Percentiles rank a stretch among this genome's conserved stretches.
Conservation (phyloP, 2,329 filamentous ascomycete species). For the Aspergillus tanneri region DNA sequence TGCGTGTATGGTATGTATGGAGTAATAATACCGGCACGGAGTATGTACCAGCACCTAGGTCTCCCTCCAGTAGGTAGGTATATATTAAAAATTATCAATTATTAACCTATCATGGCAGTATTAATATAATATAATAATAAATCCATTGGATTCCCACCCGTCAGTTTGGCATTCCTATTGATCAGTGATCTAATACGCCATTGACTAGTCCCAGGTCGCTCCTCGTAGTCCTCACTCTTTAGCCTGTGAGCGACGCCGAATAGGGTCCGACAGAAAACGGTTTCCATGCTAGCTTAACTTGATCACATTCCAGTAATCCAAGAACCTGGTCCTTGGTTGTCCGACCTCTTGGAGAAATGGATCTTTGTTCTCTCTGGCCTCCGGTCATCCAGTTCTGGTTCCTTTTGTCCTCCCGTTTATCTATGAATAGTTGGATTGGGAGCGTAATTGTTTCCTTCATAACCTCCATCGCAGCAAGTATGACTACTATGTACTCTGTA, state of each 20-base stretch:
- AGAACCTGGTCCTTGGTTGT: not conserved
- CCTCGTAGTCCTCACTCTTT: conserved; percentile 5
- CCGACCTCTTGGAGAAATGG: not conserved
- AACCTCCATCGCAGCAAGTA: not conserved
- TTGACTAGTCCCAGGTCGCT: no score
- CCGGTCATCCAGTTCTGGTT: not conserved
- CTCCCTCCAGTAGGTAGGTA: not conserved
- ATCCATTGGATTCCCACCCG: not conserved
- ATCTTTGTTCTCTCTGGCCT: not conserved
- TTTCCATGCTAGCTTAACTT: conserved; percentile 15
- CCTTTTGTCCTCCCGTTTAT: not conserved
- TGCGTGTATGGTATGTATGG: no score
- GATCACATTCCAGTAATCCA: not conserved
- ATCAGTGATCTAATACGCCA: no score
- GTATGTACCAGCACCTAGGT: no score
- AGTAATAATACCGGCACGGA: no score
- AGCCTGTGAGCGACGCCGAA: conserved; percentile 12
- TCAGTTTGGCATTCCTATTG: no score
- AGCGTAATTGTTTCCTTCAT: not conserved
- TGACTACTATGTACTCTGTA: not conserved
- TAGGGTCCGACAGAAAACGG: conserved; percentile 26
- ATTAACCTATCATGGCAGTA: no score
- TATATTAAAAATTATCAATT: no score
- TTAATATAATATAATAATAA: not conserved
- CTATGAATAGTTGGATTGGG: not conserved